Evolutionary conservation across 192 early-diverging fungal species (phyloP), one percentile per base, ranked within the genome.

Genomic region (Radiomyces spectabilis): DNA sequence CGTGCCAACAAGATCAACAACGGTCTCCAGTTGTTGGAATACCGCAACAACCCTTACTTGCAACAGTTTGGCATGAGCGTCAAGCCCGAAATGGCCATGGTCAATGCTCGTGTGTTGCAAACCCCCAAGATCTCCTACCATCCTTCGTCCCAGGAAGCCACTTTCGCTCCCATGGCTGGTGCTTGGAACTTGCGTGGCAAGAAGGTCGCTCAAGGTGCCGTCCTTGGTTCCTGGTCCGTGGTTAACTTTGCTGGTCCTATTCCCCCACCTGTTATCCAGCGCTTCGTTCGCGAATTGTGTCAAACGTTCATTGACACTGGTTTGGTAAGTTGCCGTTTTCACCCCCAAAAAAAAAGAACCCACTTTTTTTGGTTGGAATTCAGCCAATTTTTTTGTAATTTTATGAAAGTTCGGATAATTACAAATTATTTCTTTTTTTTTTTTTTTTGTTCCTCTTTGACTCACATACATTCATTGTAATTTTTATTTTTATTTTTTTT

Each of bases 161-260:
- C 56, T 2, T 61, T 85, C 44, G 53, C 67, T 32, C 85, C 87
- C 10, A 64, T 71, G 6, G 78, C 76, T 59, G 93, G 95, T 22
- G 83, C 85, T 9, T 97, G 94, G 94, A 93, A 94, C 57, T 71
- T 97, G 51, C 79, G 80, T 44, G 88, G 86, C 58, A 85, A 85
- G 66, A 80, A 81, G 53, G 86, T 97, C 5, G 72, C 78, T 9
- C 72, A 82, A 7, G 92, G 91, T 27, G 81, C 77, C 1, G 77
- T 77, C 15, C 78, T 95, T 24, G 71, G 75, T n/a, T 85, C 84
- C 32, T 94, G 91, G 91, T 73, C 73, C 18, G 88, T 95, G 2
- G 76, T 95, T 5, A 81, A 85, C 16, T 88, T 95, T 56, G 75
- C 76, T 27, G 54, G 68, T 9, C 66, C 78, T 10, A 63, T 86